Evolutionary conservation across 148 eudicot genomes (phyloP).

Genomic region (Rhododendron griersonianum): DNA sequence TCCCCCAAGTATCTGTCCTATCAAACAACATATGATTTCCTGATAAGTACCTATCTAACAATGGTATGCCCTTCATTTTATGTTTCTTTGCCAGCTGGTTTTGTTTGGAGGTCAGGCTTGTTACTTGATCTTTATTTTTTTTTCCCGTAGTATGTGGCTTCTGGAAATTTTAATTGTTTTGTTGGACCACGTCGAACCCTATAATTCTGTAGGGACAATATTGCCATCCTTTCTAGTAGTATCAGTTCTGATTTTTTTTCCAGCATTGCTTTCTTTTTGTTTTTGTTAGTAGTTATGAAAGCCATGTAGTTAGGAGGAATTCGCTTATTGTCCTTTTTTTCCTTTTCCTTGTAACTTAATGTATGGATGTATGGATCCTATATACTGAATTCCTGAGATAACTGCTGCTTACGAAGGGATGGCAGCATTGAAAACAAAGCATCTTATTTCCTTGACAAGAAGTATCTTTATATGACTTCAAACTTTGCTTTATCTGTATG

Average conservation of each 20-base stretch:
- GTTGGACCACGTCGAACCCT: too few species aligned
- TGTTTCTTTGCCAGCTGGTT: background rate
- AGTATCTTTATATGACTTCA: background rate
- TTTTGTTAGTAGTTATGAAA: too few species aligned
- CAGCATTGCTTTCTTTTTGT: too few species aligned
- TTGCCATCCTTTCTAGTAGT: too few species aligned
- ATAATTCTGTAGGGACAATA: too few species aligned
- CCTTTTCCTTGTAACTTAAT: too few species aligned
- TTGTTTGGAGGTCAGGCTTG: background rate
- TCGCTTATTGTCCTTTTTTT: too few species aligned
- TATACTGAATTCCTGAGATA: background rate
- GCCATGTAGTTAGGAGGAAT: too few species aligned
- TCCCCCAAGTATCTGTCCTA: background rate
- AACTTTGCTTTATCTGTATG: background rate
- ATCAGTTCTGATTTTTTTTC: too few species aligned
- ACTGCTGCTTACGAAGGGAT: background rate
- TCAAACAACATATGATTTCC: background rate
- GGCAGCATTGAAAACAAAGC: background rate
- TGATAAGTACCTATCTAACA: background rate
- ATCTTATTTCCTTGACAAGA: constrained; percentile 1
- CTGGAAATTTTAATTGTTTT: too few species aligned
- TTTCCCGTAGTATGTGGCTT: too few species aligned
- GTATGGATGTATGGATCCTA: too few species aligned
- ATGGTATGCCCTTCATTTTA: background rate
- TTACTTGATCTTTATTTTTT: background rate